phyloP scores from a whole-genome alignment of 768 basidiomycete genomes.

The Tremella yokohamensis region DNA sequence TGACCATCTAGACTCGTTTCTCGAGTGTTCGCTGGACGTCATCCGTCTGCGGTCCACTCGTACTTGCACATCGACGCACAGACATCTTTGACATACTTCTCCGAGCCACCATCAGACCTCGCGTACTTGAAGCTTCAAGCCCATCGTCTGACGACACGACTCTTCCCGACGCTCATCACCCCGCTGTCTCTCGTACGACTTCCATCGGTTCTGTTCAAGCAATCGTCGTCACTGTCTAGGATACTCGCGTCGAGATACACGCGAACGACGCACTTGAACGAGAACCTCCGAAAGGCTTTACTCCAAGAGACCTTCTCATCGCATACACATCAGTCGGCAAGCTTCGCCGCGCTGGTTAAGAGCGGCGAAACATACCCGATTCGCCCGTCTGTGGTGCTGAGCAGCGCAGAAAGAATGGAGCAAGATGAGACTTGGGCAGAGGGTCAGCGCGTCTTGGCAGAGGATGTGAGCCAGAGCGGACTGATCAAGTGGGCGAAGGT shows the following conservation, averaged over 20 bases:
- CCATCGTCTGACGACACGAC: conserved; percentile 39
- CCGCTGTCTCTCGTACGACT: conserved; percentile 44
- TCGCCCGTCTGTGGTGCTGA: conserved; percentile 38
- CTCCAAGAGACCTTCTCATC: conserved; percentile 46
- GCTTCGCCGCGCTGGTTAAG: conserved; percentile 38
- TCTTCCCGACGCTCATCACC: conserved; percentile 42
- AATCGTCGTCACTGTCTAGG: conserved; percentile 41
- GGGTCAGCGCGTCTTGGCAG: conserved; percentile 44
- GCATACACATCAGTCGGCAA: conserved; percentile 38
- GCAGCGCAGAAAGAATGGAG: conserved; percentile 32
- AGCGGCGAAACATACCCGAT: conserved; percentile 36
- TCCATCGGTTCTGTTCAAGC: conserved; percentile 42
- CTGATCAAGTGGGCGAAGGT: conserved; percentile 37
- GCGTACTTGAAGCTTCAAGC: conserved; percentile 26
- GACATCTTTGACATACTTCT: conserved; percentile 48
- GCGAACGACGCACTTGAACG: conserved; percentile 28
- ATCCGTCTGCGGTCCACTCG: conserved; percentile 38
- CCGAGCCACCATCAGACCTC: conserved; percentile 31
- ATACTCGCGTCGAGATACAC: conserved; percentile 37
- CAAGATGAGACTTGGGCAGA: conserved; percentile 40
- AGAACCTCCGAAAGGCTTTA: conserved; percentile 43
- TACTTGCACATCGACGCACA: conserved; percentile 49
- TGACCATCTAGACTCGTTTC: conserved; percentile 32
- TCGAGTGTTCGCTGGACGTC: conserved; percentile 45
- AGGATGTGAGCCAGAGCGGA: conserved; percentile 47